phyloP scores from a whole-genome alignment of 1,284 basidiomycete genomes.

The Xerocomus nothofagi region DNA sequence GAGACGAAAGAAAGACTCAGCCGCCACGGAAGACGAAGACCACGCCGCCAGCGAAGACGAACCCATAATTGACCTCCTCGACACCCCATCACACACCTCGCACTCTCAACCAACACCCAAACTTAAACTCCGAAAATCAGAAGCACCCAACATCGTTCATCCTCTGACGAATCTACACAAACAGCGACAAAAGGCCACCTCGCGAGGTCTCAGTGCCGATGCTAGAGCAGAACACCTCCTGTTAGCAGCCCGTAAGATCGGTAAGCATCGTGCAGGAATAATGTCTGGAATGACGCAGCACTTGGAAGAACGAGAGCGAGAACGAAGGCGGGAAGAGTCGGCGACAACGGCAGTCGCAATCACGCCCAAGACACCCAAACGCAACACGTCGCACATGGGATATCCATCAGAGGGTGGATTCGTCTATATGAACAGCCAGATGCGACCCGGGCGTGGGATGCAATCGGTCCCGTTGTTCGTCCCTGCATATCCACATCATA shows the following conservation, averaged over 20 bases:
- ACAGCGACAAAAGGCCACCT: slow-evolving; percentile 26
- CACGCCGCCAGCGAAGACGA: slow-evolving; percentile 30
- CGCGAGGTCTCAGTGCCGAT: slow-evolving; percentile 39
- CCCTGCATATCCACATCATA: slow-evolving; percentile 30
- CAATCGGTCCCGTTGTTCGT: slow-evolving; percentile 33
- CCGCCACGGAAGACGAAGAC: slow-evolving; percentile 25
- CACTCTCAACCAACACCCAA: slow-evolving; percentile 25
- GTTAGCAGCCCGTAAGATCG: slow-evolving; percentile 49
- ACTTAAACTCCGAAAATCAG: slow-evolving; percentile 26
- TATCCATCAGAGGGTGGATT: slow-evolving; percentile 27
- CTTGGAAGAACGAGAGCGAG: slow-evolving; percentile 31
- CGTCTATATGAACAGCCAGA: slow-evolving; percentile 30
- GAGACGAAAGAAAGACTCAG: slow-evolving; percentile 30
- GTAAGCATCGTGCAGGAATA: slow-evolving; percentile 42
- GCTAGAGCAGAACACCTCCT: slow-evolving; percentile 50
- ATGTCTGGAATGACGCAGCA: slow-evolving; percentile 37
- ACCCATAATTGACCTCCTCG: slow-evolving; percentile 7
- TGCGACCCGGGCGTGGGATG: slow-evolving; percentile 23
- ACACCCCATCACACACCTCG: slow-evolving; percentile 19
- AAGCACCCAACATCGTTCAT: slow-evolving; percentile 13
- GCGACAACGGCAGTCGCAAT: slow-evolving; percentile 24
- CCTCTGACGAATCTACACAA: slow-evolving; percentile 15
- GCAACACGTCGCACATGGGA: slow-evolving; percentile 13
- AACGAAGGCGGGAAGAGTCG: slow-evolving; percentile 29
- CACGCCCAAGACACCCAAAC: slow-evolving; percentile 36